Conservation (phyloP, 305 asterid genomes). For the Nicotiana rustica region DNA sequence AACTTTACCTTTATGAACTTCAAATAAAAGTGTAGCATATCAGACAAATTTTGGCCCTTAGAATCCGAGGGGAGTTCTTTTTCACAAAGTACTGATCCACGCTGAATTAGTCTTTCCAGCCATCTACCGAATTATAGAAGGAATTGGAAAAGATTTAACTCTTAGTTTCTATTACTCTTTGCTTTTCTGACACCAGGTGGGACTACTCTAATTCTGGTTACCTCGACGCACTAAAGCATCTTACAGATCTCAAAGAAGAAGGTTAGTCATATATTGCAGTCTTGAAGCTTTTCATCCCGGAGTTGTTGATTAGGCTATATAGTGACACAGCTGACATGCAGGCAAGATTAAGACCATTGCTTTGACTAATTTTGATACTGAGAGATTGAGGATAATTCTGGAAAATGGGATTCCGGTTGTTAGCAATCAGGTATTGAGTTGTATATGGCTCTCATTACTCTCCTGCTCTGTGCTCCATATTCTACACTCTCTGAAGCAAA, state of each 20-base stretch:
- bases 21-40: neutral
- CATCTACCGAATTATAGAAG: neutral
- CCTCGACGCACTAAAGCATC: constrained; percentile 96
- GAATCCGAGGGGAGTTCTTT: neutral
- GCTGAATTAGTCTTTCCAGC: neutral
- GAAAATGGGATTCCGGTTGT: constrained; percentile 94
- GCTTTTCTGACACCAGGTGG: constrained; percentile 67
- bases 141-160: neutral
- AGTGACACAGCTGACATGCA: constrained; percentile 53
- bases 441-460: neutral
- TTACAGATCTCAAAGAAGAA: constrained; percentile 92
- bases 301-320: constrained; percentile 48
- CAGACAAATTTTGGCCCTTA: neutral
- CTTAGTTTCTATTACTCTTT: neutral
- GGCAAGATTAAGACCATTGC: constrained; percentile 98
- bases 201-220: constrained; percentile 90
- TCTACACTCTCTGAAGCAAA: constrained; percentile 1
- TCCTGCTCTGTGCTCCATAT: neutral
- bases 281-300: constrained; percentile 30
- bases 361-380: constrained; percentile 91
- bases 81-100: too few relatives aligned
- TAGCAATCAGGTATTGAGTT: constrained; percentile 75
- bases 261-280: constrained; percentile 56
- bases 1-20: constrained; percentile 18
- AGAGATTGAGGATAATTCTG: constrained; percentile 76